Conservation (phyloP, 163 green algal genomes). For the Coccomyxa subellipsoidea region DNA sequence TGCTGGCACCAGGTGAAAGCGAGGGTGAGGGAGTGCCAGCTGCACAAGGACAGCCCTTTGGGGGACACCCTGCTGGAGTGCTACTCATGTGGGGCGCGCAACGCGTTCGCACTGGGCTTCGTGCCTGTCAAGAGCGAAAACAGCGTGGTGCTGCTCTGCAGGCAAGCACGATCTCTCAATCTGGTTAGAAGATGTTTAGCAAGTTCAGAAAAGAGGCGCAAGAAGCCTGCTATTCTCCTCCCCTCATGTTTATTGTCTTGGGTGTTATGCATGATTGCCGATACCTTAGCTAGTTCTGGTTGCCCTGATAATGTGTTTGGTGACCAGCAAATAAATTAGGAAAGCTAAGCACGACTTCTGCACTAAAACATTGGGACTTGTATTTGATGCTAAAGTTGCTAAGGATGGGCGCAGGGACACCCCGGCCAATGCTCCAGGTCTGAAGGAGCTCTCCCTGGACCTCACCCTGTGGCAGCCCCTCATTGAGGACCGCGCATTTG, state of each 20-base stretch:
- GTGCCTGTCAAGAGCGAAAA: slow-evolving; percentile 62
- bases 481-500: slow-evolving; percentile 85
- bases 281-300: no score
- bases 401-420: slow-evolving; percentile 61
- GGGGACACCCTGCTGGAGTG: slow-evolving; percentile 95
- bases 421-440: slow-evolving; percentile 58
- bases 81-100: slow-evolving; percentile 85
- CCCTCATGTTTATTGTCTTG: no score
- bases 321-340: no score
- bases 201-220: no score
- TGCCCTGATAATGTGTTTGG: no score
- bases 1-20: slow-evolving; percentile 55
- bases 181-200: no score
- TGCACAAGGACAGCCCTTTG: slow-evolving; percentile 90
- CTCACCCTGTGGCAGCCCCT: slow-evolving; percentile 63
- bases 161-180: neutral
- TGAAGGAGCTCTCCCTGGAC: slow-evolving; percentile 89
- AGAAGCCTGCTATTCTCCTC: no score
- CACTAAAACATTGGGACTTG: no score
- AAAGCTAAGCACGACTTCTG: no score
- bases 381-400: no score
- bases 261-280: no score
- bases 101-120: slow-evolving; percentile 97
- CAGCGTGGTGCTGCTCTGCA: slow-evolving; percentile 71
- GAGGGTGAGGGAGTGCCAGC: slow-evolving; percentile 79